These are phyloP conservation scores for Coniosporium tulheliwenetii DNA, from an alignment of 2,329 filamentous ascomycete genomes.

Conservation along the genomic window DNA sequence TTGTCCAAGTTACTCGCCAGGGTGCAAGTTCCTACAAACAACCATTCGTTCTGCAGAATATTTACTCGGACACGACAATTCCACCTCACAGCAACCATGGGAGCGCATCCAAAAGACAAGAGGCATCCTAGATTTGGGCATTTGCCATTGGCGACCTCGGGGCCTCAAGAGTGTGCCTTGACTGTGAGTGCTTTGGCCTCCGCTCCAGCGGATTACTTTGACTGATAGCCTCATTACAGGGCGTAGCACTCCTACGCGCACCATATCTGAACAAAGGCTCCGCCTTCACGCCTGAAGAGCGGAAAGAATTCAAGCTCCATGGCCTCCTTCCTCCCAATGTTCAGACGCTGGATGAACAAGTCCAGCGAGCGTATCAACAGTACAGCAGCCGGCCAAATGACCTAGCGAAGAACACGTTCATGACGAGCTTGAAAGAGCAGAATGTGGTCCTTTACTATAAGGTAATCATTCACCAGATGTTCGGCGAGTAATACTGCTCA, in stretches of 20 bases:
- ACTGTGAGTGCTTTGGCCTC: constrained; percentile 13
- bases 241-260: constrained; percentile 41
- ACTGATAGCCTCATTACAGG: constrained; percentile 5
- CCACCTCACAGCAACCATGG: not conserved
- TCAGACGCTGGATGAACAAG: constrained; percentile 64
- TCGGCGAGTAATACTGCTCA: not conserved
- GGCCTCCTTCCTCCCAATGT: constrained; percentile 58
- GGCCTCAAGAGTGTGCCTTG: constrained; percentile 21
- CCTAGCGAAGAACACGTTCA: constrained; percentile 74
- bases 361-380: constrained; percentile 64
- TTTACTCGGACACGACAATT: not conserved
- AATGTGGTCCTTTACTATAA: constrained; percentile 72
- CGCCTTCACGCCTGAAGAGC: constrained; percentile 55
- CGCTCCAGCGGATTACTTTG: constrained; percentile 1
- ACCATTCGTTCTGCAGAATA: too few relatives aligned
- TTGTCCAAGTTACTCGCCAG: too few relatives aligned
- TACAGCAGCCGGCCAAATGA: constrained; percentile 48
- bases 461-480: constrained; percentile 20
- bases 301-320: constrained; percentile 51
- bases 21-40: too few relatives aligned
- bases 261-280: constrained; percentile 73
- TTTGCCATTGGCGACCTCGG: constrained; percentile 25
- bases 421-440: constrained; percentile 73
- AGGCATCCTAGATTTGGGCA: constrained; percentile 20
- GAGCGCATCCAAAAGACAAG: constrained; percentile 4